These are phyloP conservation scores for Cicer judaicum DNA, from an alignment of 306 rosid genomes.

Conservation along the genomic window DNA sequence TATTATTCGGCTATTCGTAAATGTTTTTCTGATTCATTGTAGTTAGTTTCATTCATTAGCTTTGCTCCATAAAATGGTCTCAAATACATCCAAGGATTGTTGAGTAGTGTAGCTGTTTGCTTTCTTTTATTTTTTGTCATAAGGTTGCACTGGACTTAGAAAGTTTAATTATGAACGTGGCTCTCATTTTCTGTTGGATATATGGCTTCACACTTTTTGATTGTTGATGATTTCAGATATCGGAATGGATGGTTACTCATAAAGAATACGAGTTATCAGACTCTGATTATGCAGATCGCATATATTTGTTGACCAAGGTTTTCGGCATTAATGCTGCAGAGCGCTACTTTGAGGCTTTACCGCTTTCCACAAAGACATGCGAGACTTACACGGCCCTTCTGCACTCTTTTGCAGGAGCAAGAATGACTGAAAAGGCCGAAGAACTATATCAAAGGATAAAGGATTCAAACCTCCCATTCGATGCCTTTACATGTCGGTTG, in stretches of 20 bases:
- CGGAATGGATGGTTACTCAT: conserved; percentile 87
- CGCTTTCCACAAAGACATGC: conserved; percentile 62
- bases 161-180: conserved; percentile 2
- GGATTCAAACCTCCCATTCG: conserved; percentile 59
- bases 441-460: conserved; percentile 69
- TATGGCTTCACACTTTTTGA: conserved; percentile 30
- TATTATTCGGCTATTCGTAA: conserved; percentile 4
- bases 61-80: conserved; percentile 17
- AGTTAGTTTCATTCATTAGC: conserved; percentile 25
- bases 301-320: conserved; percentile 88
- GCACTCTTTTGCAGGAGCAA: conserved; percentile 81
- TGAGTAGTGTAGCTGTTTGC: not conserved
- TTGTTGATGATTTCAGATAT: conserved; percentile 66
- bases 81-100: conserved; percentile 13
- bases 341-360: conserved; percentile 85
- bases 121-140: not conserved
- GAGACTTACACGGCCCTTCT: conserved; percentile 91
- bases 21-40: conserved; percentile 14
- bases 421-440: conserved; percentile 82
- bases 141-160: conserved; percentile 27
- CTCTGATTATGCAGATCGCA: conserved; percentile 80
- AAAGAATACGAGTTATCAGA: conserved; percentile 65
- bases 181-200: conserved; percentile 26
- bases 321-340: conserved; percentile 92
- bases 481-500: conserved; percentile 82